Conservation (phyloP, 2,329 filamentous ascomycete genomes). For the Chaetomiaceae sp. region DNA sequence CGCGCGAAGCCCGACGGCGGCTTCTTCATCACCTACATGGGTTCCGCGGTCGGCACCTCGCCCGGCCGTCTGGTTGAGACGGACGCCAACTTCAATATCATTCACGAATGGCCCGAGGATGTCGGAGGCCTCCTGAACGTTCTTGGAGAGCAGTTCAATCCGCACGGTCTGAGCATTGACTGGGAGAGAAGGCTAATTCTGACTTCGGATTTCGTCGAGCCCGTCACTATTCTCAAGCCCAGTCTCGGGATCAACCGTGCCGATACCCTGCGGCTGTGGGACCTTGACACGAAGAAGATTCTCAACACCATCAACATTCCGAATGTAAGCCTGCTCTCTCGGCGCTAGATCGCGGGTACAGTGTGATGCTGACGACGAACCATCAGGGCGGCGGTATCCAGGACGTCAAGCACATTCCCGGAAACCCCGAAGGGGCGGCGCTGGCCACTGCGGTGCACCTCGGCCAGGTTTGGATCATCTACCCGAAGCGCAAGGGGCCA, state of each 20-base stretch:
- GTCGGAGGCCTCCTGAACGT: conserved; percentile 51
- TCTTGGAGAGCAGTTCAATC: conserved; percentile 56
- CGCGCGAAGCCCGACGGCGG: conserved; percentile 58
- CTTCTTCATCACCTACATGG: conserved; percentile 61
- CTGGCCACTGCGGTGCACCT: conserved; percentile 54
- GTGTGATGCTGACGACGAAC: not conserved
- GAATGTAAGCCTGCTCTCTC: conserved; percentile 26
- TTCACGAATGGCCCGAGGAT: conserved; percentile 59
- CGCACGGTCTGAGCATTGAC: conserved; percentile 56
- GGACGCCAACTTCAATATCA: conserved; percentile 54
- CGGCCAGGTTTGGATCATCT: conserved; percentile 62
- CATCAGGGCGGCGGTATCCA: conserved; percentile 51
- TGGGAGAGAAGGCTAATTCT: conserved; percentile 54
- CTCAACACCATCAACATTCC: conserved; percentile 59
- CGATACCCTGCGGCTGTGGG: conserved; percentile 58
- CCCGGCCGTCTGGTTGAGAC: conserved; percentile 59
- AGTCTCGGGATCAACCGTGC: conserved; percentile 49
- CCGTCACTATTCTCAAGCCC: conserved; percentile 58
- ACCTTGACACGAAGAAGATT: conserved; percentile 49
- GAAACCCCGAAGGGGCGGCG: conserved; percentile 53
- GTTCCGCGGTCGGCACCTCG: conserved; percentile 53
- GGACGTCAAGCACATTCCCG: conserved; percentile 62
- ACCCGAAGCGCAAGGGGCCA: conserved; percentile 53
- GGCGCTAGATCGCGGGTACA: not conserved
- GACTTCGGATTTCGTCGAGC: conserved; percentile 60